Evolutionary conservation across 176 grass and related monocot species (phyloP).

Genomic region (Oropetium thomaeum): DNA sequence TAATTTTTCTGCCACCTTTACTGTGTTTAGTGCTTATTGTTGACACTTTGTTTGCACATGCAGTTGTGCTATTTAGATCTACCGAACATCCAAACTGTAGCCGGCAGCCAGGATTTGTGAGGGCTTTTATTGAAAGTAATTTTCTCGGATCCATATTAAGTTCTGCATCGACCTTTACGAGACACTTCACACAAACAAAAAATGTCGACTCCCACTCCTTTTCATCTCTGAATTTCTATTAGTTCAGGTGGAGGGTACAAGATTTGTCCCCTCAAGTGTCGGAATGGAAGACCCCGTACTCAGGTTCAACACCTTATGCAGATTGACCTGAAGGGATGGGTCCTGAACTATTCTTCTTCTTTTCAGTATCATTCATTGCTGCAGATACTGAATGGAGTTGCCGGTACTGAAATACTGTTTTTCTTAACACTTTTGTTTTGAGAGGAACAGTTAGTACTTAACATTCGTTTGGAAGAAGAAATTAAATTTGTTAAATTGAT

Average conservation of each 20-base stretch:
- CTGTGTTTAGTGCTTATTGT: conserved; percentile 8
- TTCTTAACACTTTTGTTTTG: too few species aligned
- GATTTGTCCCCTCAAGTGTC: conserved; percentile 73
- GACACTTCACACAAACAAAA: conserved; percentile 12
- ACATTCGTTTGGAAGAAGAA: not conserved
- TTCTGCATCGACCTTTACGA: conserved; percentile 19
- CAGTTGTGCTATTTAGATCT: conserved; percentile 93
- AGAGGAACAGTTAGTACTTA: conserved; percentile 1
- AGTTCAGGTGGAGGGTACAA: conserved; percentile 92
- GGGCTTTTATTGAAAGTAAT: conserved; percentile 96
- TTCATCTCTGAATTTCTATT: conserved; percentile 32
- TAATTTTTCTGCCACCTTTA: conserved; percentile 5
- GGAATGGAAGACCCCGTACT: conserved; percentile 72
- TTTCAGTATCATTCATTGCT: conserved; percentile 88
- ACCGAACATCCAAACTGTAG: conserved; percentile 80
- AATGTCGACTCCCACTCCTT: not conserved
- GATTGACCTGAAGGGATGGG: conserved; percentile 90
- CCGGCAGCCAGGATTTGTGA: conserved; percentile 66
- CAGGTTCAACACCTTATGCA: conserved; percentile 97
- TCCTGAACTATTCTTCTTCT: conserved; percentile 71
- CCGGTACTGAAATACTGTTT: conserved; percentile 50
- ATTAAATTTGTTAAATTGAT: conserved; percentile 13
- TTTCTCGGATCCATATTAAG: conserved; percentile 19
- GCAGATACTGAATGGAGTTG: conserved; percentile 84
- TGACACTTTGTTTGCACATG: conserved; percentile 28